Conservation (phyloP, 257 asterid species). For the Gentiana straminea region DNA sequence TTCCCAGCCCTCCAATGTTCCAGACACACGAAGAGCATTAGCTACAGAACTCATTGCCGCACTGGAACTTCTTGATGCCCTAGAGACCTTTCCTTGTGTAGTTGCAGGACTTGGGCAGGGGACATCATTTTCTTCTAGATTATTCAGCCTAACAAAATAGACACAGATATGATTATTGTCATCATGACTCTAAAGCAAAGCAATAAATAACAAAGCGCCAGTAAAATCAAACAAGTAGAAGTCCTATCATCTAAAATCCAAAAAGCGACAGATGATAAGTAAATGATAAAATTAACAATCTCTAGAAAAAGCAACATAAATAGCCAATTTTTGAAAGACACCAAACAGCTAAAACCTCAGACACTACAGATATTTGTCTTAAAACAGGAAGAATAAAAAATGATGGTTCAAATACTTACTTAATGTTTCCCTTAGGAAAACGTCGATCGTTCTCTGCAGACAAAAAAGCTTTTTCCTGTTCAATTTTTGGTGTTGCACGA, state of each 20-base stretch:
- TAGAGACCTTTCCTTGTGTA: slow-evolving; percentile 81
- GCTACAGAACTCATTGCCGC: slow-evolving; percentile 38
- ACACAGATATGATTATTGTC: slow-evolving; percentile 9
- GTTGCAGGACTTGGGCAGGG: slow-evolving; percentile 36
- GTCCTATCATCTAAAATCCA: neutral
- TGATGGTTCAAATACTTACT: slow-evolving; percentile 31
- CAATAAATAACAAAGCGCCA: neutral
- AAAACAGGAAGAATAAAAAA: no score
- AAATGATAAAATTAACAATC: slow-evolving; percentile 5
- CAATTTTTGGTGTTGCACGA: slow-evolving; percentile 56
- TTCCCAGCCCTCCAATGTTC: slow-evolving; percentile 86
- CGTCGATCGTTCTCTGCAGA: slow-evolving; percentile 83
- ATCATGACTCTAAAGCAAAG: neutral
- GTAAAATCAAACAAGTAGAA: neutral
- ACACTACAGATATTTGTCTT: no score
- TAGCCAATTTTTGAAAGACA: no score
- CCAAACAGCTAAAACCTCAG: no score
- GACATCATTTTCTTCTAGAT: slow-evolving; percentile 55
- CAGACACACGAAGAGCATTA: slow-evolving; percentile 43
- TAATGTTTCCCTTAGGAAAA: slow-evolving; percentile 57
- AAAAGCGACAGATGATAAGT: neutral
- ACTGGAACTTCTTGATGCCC: slow-evolving; percentile 66
- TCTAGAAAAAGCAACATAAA: slow-evolving; percentile 6
- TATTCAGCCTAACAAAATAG: slow-evolving; percentile 48
- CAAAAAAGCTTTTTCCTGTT: slow-evolving; percentile 53